Percentiles rank a stretch among this genome's conserved stretches.
These are phyloP conservation scores for Komagataea norvegica DNA, from an alignment of 1,139 yeast genomes.

Conservation along the genomic window DNA sequence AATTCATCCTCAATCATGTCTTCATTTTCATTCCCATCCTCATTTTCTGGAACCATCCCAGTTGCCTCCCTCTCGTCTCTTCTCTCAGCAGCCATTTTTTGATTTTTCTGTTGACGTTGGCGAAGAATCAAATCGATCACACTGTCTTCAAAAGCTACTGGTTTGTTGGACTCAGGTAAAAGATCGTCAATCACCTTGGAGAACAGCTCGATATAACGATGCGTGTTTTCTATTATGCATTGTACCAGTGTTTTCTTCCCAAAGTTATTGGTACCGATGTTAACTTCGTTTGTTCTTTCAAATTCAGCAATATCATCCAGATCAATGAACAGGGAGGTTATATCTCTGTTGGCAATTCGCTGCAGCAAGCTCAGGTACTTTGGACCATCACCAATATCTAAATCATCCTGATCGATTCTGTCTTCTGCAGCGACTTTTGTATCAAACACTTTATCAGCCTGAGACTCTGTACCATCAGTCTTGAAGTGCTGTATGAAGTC, in stretches of 20 bases:
- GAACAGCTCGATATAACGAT: constrained; percentile 75
- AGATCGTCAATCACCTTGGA: constrained; percentile 69
- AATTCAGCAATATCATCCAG: constrained; percentile 76
- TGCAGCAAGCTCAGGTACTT: constrained; percentile 79
- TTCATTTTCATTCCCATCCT: constrained; percentile 26
- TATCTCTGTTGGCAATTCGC: constrained; percentile 77
- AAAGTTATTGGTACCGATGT: constrained; percentile 26
- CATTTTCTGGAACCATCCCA: constrained; percentile 29
- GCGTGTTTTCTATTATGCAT: constrained; percentile 65
- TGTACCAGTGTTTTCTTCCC: constrained; percentile 41
- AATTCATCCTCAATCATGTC: constrained; percentile 46
- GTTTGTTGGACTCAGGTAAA: constrained; percentile 79
- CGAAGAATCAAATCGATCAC: constrained; percentile 90
- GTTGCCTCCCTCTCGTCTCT: constrained; percentile 42
- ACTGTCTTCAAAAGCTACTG: constrained; percentile 77
- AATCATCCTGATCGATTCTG: constrained; percentile 19
- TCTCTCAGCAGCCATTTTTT: constrained; percentile 63
- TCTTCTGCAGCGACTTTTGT: constrained; percentile 28
- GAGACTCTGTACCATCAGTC: constrained; percentile 30
- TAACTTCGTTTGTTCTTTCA: constrained; percentile 37
- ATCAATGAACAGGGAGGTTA: constrained; percentile 63
- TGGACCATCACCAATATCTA: constrained; percentile 43
- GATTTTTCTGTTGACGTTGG: constrained; percentile 81
- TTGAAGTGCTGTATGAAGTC: constrained; percentile 63
- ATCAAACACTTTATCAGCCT: constrained; percentile 32